Evolutionary conservation across 179 eudicot species (phyloP), one percentile per base, ranked within the genome.

Genomic region (Sideroxylon spinosum): DNA sequence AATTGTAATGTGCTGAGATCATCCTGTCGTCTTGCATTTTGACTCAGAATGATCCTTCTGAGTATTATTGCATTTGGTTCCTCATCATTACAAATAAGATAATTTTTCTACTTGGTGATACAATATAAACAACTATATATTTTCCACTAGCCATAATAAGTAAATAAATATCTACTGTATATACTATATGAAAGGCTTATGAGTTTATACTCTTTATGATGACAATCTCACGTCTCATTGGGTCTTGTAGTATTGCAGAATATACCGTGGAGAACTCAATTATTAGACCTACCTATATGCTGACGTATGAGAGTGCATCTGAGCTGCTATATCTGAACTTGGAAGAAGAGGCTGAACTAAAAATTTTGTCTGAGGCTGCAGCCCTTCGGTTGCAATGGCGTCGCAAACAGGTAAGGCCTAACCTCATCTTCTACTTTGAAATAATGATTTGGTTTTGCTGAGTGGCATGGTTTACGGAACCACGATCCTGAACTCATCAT

Each of bases 261-360:
- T 91, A 91, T 79, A 78, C 90, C 57, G 97, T 95, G 71, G 88
- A 87, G 72, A 95, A 91, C 77, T 84, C 98, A 6, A 48, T 89
- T 64, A 90, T 95, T 81, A 88, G 76, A 76, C 98, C 99, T 50
- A 91, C 99, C 56, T 95, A 95, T 86, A 93, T 95, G 99, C 88
- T 95, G 79, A 93, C 98, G 0, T 95, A 95, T 89, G 98, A 95
- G 88, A 95, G 97, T 84, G 99, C 99, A 70, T 84, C 92, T 5
- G 98, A 95, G 90, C 94, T 95, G 75, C 97, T 95, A 65, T 87
- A 90, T 81, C 60, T 95, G 87, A 93, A 89, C 82, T 88, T 95
- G 65, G 89, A 87, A 76, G 99, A 95, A 83, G 98, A 95, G 85
- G 81, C 84, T 70, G 99, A 95, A 80, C 81, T 95, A 66, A 95